Evolutionary conservation across 2,329 filamentous ascomycete species (phyloP).

Genomic region (Ilyonectria sp.): DNA sequence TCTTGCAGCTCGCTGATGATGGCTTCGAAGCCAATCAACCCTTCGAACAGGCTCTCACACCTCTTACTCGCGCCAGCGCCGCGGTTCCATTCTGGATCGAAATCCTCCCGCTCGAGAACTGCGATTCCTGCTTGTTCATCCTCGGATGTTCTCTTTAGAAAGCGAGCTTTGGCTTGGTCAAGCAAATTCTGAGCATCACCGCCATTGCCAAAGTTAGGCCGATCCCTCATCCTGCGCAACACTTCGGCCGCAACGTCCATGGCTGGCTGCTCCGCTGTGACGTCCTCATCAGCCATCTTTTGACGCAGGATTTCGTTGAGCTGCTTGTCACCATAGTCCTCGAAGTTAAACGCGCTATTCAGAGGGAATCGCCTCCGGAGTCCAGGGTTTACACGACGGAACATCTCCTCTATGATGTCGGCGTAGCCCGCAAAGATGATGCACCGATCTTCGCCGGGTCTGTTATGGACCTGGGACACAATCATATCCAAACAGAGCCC

Average conservation of each 20-base stretch:
- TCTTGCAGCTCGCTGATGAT: slow-evolving; percentile 65
- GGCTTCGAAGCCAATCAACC: slow-evolving; percentile 57
- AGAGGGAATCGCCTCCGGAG: slow-evolving; percentile 75
- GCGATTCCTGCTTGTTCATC: not conserved
- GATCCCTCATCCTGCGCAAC: slow-evolving; percentile 73
- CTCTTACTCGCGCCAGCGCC: not conserved
- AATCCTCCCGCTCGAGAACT: not conserved
- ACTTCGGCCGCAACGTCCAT: slow-evolving; percentile 71
- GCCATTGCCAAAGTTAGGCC: slow-evolving; percentile 81
- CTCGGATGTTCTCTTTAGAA: not conserved
- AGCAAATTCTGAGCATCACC: slow-evolving; percentile 81
- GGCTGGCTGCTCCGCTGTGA: slow-evolving; percentile 67
- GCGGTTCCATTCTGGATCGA: not conserved
- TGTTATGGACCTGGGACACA: slow-evolving; percentile 80
- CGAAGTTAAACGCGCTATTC: slow-evolving; percentile 74
- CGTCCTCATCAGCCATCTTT: slow-evolving; percentile 60
- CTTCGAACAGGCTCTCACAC: not conserved
- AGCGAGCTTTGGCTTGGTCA: slow-evolving; percentile 58
- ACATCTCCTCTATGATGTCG: slow-evolving; percentile 79
- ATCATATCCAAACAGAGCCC: slow-evolving; percentile 70
- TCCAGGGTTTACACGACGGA: slow-evolving; percentile 81
- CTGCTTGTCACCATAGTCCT: slow-evolving; percentile 75
- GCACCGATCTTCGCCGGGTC: slow-evolving; percentile 79
- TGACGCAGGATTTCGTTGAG: slow-evolving; percentile 72
- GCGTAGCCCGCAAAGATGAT: slow-evolving; percentile 81